These are phyloP conservation scores for Sanguinoderma infundibulare DNA, from an alignment of 1,284 basidiomycete species.

Conservation along the genomic window DNA sequence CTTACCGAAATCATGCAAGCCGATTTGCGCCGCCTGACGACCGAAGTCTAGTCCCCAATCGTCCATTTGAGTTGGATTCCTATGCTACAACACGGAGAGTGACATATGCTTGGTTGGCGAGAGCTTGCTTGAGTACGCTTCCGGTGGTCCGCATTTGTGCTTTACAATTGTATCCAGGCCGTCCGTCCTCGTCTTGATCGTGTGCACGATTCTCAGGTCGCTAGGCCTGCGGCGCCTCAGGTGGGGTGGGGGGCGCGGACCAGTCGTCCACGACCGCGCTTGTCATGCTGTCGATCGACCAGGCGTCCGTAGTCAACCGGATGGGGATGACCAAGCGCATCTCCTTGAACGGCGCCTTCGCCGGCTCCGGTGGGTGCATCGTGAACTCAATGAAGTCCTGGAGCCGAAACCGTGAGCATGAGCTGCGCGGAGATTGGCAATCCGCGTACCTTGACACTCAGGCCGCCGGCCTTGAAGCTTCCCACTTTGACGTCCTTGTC, in stretches of 20 bases:
- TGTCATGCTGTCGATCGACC: slow-evolving; percentile 43
- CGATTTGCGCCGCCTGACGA: not conserved
- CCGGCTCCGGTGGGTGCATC: slow-evolving; percentile 57
- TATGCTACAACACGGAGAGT: slow-evolving; percentile 17
- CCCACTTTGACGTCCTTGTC: slow-evolving; percentile 51
- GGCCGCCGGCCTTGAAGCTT: slow-evolving; percentile 67
- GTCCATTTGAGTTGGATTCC: not conserved
- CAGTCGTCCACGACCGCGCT: slow-evolving; percentile 27
- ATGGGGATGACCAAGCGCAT: slow-evolving; percentile 64
- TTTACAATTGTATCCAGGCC: not conserved
- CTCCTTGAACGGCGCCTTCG: slow-evolving; percentile 59
- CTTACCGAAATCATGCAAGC: not conserved
- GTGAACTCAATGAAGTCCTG: slow-evolving; percentile 70
- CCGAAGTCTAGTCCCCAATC: not conserved
- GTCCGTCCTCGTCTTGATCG: not conserved
- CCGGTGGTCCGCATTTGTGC: not conserved
- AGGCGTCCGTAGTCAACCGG: slow-evolving; percentile 69
- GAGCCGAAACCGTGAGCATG: not conserved
- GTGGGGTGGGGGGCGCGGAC: slow-evolving; percentile 29
- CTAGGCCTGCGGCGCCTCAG: slow-evolving; percentile 7
- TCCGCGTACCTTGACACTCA: slow-evolving; percentile 59
- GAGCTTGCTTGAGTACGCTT: not conserved
- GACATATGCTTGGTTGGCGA: not conserved
- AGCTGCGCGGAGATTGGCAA: not conserved
- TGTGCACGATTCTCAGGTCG: not conserved